Percentiles rank a stretch among this genome's conserved stretches.
These are phyloP conservation scores for Linnemannia zychae DNA, from an alignment of 192 early-diverging fungal genomes.

Conservation along the genomic window DNA sequence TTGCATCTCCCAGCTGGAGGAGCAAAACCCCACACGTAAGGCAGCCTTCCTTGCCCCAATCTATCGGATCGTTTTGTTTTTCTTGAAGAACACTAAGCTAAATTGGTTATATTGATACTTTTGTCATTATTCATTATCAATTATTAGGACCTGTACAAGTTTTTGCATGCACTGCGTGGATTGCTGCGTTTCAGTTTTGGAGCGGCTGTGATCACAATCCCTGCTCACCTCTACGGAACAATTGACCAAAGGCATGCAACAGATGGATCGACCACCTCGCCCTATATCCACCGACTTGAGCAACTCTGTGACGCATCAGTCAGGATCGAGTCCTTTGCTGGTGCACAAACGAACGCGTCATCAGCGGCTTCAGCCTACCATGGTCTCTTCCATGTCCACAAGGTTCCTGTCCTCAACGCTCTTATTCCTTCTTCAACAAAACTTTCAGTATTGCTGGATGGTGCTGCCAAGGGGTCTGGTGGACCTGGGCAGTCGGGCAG, in stretches of 20 bases:
- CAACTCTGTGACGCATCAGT: slow-evolving; percentile 90
- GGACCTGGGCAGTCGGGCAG: slow-evolving; percentile 24
- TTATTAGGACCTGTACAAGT: slow-evolving; percentile 69
- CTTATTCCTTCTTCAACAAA: slow-evolving; percentile 78
- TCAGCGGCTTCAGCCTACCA: slow-evolving; percentile 82
- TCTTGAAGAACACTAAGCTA: not conserved
- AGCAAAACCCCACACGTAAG: slow-evolving; percentile 67
- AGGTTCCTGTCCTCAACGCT: slow-evolving; percentile 83
- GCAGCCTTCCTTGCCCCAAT: not conserved
- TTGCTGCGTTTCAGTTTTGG: slow-evolving; percentile 84
- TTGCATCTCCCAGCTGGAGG: slow-evolving; percentile 88
- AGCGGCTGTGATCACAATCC: slow-evolving; percentile 84
- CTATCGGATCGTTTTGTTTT: not conserved
- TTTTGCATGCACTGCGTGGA: slow-evolving; percentile 81
- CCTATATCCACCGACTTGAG: slow-evolving; percentile 76
- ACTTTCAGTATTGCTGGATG: slow-evolving; percentile 70
- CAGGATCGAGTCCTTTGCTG: slow-evolving; percentile 95
- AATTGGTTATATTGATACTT: too few species aligned
- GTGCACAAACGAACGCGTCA: slow-evolving; percentile 66
- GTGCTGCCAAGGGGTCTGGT: slow-evolving; percentile 42
- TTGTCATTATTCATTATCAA: not conserved
- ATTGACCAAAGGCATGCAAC: slow-evolving; percentile 42
- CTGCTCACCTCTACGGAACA: slow-evolving; percentile 80
- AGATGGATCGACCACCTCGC: slow-evolving; percentile 40
- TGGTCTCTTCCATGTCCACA: slow-evolving; percentile 90